Evolutionary conservation across 2,329 filamentous ascomycete genomes (phyloP).

Genomic region (Penicillium sp.): DNA sequence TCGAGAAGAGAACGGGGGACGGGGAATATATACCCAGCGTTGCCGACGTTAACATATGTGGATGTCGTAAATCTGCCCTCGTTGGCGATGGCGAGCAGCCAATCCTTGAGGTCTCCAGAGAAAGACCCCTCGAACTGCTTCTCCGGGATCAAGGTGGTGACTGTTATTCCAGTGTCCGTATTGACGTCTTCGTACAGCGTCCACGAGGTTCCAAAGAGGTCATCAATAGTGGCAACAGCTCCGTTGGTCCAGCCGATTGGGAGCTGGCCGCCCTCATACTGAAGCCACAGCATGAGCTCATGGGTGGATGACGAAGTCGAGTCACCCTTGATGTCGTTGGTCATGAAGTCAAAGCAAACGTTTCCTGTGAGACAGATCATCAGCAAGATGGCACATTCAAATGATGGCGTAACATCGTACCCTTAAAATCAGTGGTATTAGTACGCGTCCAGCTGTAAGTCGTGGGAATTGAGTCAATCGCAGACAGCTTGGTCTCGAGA

Average conservation of each 20-base stretch:
- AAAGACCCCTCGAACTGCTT: constrained; percentile 43
- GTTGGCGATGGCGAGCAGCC: constrained; percentile 41
- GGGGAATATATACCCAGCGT: constrained; percentile 34
- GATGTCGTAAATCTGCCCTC: constrained; percentile 38
- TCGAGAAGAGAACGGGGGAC: neutral
- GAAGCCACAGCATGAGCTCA: constrained; percentile 50
- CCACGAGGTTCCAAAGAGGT: constrained; percentile 43
- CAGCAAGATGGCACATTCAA: neutral
- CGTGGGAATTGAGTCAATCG: constrained; percentile 43
- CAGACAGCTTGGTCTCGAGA: constrained; percentile 41
- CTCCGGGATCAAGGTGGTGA: constrained; percentile 40
- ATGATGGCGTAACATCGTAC: constrained; percentile 13
- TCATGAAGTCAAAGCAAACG: constrained; percentile 50
- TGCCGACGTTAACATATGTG: constrained; percentile 48
- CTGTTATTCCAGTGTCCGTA: constrained; percentile 46
- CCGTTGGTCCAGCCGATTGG: constrained; percentile 45
- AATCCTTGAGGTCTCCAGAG: constrained; percentile 45
- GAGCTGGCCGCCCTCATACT: constrained; percentile 47
- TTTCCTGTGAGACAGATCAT: constrained; percentile 23
- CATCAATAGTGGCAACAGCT: constrained; percentile 37
- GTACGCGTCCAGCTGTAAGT: constrained; percentile 44
- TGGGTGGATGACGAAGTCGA: constrained; percentile 42
- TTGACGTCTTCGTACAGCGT: constrained; percentile 47
- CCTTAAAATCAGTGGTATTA: constrained; percentile 46
- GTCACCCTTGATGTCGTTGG: constrained; percentile 45